Conservation (phyloP, 129 eudicot genomes). For the Ambrosia artemisiifolia region DNA sequence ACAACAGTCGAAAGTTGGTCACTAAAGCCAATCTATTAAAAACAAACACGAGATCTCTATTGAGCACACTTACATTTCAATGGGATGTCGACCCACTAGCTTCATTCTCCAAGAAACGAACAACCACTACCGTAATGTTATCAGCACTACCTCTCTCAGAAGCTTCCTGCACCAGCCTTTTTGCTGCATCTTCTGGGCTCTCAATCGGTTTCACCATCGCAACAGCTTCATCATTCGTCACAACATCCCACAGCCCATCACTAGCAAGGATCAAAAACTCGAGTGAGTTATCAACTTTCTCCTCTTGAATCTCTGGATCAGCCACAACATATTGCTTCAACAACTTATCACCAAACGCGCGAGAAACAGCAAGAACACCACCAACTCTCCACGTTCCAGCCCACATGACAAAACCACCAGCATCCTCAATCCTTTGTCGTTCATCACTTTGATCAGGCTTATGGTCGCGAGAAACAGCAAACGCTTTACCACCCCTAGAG, state of each 20-base stretch:
- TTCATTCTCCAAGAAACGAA: conserved; percentile 65
- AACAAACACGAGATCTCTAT: conserved; percentile 23
- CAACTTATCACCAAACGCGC: conserved; percentile 94
- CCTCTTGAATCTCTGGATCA: conserved; percentile 96
- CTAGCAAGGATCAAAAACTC: conserved; percentile 97
- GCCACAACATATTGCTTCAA: conserved; percentile 94
- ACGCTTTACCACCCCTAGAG: conserved; percentile 79
- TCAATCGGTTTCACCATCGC: conserved; percentile 70
- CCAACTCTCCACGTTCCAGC: conserved; percentile 99
- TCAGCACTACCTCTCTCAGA: conserved; percentile 92
- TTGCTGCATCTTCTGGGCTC: conserved; percentile 88
- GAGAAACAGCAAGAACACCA: conserved; percentile 97
- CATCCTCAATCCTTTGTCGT: conserved; percentile 87
- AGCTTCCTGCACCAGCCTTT: conserved; percentile 86
- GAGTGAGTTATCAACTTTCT: conserved; percentile 73
- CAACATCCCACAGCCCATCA: conserved; percentile 97
- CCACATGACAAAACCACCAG: conserved; percentile 99
- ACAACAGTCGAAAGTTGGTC: conserved; percentile 23
- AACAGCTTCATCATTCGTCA: conserved; percentile 94
- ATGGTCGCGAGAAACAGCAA: conserved; percentile 97
- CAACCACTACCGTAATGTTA: conserved; percentile 82
- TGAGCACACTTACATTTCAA: conserved; percentile 28
- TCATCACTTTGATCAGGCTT: conserved; percentile 97
- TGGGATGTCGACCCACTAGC: conserved; percentile 36
- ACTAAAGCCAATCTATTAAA: conserved; percentile 27